These are phyloP conservation scores for Fraxinus albicans DNA, from an alignment of 305 asterid species.

Conservation along the genomic window DNA sequence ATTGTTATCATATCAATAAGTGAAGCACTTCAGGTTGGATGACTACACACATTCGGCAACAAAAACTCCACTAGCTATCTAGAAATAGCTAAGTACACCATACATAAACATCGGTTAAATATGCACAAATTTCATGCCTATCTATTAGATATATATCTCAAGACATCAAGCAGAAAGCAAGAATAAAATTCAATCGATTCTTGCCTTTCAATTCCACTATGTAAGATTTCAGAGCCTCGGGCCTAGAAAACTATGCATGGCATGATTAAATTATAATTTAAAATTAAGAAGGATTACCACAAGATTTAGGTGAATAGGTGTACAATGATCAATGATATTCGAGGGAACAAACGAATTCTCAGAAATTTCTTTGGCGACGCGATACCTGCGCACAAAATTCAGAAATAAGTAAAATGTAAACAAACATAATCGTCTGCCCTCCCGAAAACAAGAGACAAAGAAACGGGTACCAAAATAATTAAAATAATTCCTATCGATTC, in stretches of 20 bases:
- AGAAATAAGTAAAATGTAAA: neutral
- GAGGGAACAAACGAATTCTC: constrained; percentile 48
- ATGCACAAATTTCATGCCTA: neutral
- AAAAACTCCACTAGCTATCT: constrained; percentile 11
- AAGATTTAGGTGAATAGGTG: constrained; percentile 78
- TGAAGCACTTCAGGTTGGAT: constrained; percentile 7
- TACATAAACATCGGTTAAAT: neutral
- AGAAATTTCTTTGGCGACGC: constrained; percentile 46
- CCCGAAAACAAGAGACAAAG: neutral
- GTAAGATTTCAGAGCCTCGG: neutral
- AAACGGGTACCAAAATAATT: neutral
- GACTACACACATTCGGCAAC: neutral
- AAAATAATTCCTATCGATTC: neutral
- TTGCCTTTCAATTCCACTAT: neutral
- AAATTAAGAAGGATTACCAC: constrained; percentile 53
- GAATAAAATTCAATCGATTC: neutral
- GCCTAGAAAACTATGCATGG: neutral
- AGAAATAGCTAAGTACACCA: neutral
- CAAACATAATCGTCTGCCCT: neutral
- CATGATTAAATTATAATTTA: neutral
- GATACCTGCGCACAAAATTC: constrained; percentile 53
- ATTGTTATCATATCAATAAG: constrained; percentile 10
- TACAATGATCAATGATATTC: constrained; percentile 54
- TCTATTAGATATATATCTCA: neutral
- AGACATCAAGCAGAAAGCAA: neutral